Evolutionary conservation across 2,329 filamentous ascomycete species (phyloP).

Genomic region (Diaporthe sp.): DNA sequence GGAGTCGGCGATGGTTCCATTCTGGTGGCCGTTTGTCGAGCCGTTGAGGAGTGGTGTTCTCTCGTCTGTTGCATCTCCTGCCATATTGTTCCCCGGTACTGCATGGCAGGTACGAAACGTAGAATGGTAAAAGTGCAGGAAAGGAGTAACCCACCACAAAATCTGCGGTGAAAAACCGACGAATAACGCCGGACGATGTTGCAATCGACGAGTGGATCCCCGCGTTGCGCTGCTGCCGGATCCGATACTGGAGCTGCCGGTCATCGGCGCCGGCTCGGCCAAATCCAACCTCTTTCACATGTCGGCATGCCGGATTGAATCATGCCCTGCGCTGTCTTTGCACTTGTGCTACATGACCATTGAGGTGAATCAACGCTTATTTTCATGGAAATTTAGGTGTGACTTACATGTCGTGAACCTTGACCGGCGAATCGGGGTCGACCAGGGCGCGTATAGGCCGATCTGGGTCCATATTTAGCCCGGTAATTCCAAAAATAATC

Average conservation of each 20-base stretch:
- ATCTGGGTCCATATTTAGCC: not conserved
- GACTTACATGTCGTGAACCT: not conserved
- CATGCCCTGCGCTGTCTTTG: not conserved
- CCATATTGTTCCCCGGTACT: slow-evolving; percentile 7
- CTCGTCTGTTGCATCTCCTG: slow-evolving; percentile 38
- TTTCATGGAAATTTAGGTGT: no score
- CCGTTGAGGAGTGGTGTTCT: slow-evolving; percentile 40
- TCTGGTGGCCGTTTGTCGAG: slow-evolving; percentile 25
- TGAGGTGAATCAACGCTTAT: not conserved
- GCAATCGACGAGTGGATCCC: slow-evolving; percentile 22
- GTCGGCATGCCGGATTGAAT: not conserved
- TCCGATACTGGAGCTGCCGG: slow-evolving; percentile 16
- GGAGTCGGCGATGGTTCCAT: slow-evolving; percentile 12
- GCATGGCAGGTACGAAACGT: not conserved
- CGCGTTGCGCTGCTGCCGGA: slow-evolving; percentile 24
- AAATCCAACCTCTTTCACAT: not conserved
- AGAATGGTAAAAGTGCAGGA: not conserved
- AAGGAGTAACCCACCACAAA: not conserved
- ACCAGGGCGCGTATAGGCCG: not conserved
- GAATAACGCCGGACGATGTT: slow-evolving; percentile 25
- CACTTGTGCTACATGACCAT: not conserved
- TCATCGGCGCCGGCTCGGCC: slow-evolving; percentile 30
- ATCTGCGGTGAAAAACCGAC: slow-evolving; percentile 30
- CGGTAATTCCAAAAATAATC: not conserved
- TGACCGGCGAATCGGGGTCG: not conserved